Percentiles rank a stretch among this genome's conserved stretches.
phyloP scores from a whole-genome alignment of 768 basidiomycete species.

The Trametes maxima region DNA sequence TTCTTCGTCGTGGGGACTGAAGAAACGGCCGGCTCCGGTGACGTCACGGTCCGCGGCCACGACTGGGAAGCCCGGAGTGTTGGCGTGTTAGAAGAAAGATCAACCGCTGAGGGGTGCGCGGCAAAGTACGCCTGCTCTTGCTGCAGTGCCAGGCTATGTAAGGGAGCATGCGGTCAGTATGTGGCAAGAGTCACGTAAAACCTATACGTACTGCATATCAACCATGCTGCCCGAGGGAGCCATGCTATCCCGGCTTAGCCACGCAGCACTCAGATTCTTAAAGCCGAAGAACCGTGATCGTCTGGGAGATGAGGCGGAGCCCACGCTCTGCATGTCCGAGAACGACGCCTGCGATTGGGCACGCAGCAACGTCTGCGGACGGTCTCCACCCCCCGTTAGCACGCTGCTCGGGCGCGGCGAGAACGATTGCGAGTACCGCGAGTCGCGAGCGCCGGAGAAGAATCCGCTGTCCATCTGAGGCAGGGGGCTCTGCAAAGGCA shows the following conservation, averaged over 20 bases:
- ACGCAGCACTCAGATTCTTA: slow-evolving; percentile 68
- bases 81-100: slow-evolving; percentile 33
- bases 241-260: slow-evolving; percentile 80
- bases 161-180: slow-evolving; percentile 14
- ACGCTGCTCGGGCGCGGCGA: slow-evolving; percentile 47
- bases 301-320: slow-evolving; percentile 62
- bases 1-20: slow-evolving; percentile 50
- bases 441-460: slow-evolving; percentile 51
- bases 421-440: slow-evolving; percentile 54
- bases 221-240: slow-evolving; percentile 89
- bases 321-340: slow-evolving; percentile 76
- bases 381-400: slow-evolving; percentile 40
- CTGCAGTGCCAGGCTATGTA: slow-evolving; percentile 71
- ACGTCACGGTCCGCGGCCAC: slow-evolving; percentile 24
- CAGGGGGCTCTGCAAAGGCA: slow-evolving; percentile 48
- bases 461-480: slow-evolving; percentile 57
- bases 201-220: slow-evolving; percentile 81
- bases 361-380: slow-evolving; percentile 59
- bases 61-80: slow-evolving; percentile 30
- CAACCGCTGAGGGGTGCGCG: slow-evolving; percentile 26
- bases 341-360: slow-evolving; percentile 80
- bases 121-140: slow-evolving; percentile 48
- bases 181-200: not conserved
- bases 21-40: slow-evolving; percentile 16
- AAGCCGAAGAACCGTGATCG: slow-evolving; percentile 79